These are phyloP conservation scores for Scutellaria barbata DNA, from an alignment of 257 asterid species.

Conservation along the genomic window DNA sequence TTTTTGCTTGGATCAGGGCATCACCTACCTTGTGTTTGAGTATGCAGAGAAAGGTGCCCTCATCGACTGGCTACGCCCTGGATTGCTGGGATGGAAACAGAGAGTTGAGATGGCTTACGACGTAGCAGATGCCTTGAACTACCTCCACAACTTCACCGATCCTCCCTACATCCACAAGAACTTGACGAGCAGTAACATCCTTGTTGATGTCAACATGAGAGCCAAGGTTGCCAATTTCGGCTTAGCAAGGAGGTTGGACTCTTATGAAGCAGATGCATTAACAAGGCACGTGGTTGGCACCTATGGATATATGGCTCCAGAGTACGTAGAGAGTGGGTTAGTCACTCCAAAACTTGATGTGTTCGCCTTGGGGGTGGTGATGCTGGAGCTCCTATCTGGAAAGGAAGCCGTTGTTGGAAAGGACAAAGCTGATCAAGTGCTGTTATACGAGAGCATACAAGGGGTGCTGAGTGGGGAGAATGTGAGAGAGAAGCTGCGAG, in stretches of 20 bases:
- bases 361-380: slow-evolving; percentile 56
- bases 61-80: slow-evolving; percentile 41
- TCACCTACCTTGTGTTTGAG: slow-evolving; percentile 66
- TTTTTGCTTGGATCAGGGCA: slow-evolving; percentile 57
- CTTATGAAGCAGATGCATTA: slow-evolving; percentile 4
- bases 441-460: slow-evolving; percentile 37
- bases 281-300: slow-evolving; percentile 68
- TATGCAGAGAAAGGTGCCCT: slow-evolving; percentile 60
- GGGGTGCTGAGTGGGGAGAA: slow-evolving; percentile 48
- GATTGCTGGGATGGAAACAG: slow-evolving; percentile 48
- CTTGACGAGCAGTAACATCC: slow-evolving; percentile 55
- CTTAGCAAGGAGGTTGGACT: slow-evolving; percentile 42
- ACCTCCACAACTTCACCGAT: slow-evolving; percentile 65
- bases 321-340: slow-evolving; percentile 61
- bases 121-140: slow-evolving; percentile 59
- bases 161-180: slow-evolving; percentile 73
- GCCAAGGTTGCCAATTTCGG: slow-evolving; percentile 59
- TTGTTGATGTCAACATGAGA: slow-evolving; percentile 55
- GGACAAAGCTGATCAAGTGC: slow-evolving; percentile 5
- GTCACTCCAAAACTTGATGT: slow-evolving; percentile 60
- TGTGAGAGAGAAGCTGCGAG: slow-evolving; percentile 52
- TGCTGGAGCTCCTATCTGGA: slow-evolving; percentile 59
- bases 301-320: slow-evolving; percentile 66
- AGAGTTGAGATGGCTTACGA: slow-evolving; percentile 62
- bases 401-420: slow-evolving; percentile 32